Percentiles rank a stretch among this genome's conserved stretches.
Conservation (phyloP, 2,329 filamentous ascomycete genomes). For the Colletotrichum lentis region DNA sequence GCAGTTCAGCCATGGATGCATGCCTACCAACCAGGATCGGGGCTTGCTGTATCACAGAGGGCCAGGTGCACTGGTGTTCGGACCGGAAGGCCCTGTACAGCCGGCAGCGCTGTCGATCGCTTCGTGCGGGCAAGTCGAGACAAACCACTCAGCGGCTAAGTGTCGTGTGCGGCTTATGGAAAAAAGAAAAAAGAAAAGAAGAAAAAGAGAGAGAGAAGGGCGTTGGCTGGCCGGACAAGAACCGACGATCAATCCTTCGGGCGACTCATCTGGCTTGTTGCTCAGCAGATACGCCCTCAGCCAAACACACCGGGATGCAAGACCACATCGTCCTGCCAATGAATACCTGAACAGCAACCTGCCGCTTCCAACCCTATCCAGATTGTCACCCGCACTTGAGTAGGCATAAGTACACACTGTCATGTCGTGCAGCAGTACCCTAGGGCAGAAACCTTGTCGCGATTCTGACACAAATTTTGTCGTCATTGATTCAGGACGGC, state of each 20-base stretch:
- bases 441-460: conserved; percentile 15
- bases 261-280: neutral
- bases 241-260: neutral
- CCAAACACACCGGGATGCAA: no score
- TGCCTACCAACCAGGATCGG: neutral
- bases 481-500: neutral
- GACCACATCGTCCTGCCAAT: neutral
- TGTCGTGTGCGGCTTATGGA: neutral
- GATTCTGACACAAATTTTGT: conserved; percentile 11
- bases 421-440: neutral
- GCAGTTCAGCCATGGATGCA: neutral
- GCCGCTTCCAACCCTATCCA: neutral
- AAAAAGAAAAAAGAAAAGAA: no score
- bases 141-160: neutral
- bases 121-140: neutral
- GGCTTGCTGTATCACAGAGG: neutral
- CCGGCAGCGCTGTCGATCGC: conserved; percentile 3
- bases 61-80: conserved; percentile 7
- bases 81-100: conserved; percentile 10
- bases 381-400: no score
- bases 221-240: neutral
- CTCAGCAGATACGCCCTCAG: neutral
- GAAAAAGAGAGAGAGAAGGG: neutral
- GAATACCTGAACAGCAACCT: neutral
- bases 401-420: neutral